A percentile compares a stretch with the other conserved stretches of the same genome.
Evolutionary conservation across 2,329 filamentous ascomycete species (phyloP).

Genomic region (Claviceps spartinae): DNA sequence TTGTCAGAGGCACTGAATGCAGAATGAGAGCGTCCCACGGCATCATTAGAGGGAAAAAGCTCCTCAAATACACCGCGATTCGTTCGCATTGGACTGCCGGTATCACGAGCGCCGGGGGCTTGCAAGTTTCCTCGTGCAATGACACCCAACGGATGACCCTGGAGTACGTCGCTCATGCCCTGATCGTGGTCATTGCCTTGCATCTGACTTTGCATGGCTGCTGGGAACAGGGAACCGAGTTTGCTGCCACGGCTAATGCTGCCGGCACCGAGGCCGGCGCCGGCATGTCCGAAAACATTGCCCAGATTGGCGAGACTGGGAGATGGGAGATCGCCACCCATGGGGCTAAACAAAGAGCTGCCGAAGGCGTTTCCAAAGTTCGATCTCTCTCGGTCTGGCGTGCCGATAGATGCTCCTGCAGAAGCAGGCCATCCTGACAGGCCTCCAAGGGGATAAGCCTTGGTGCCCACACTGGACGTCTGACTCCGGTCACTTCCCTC

Average conservation of each 20-base stretch:
- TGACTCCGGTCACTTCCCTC: conserved; percentile 82
- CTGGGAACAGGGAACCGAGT: conserved; percentile 74
- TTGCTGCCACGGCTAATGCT: conserved; percentile 67
- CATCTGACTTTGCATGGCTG: conserved; percentile 85
- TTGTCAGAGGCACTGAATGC: conserved; percentile 26
- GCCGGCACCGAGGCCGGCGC: conserved; percentile 42
- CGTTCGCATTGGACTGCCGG: conserved; percentile 44
- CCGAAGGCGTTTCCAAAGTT: conserved; percentile 52
- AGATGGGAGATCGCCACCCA: conserved; percentile 68
- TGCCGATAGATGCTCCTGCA: conserved; percentile 43
- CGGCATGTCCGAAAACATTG: conserved; percentile 53
- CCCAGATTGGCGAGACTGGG: conserved; percentile 55
- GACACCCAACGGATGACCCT: conserved; percentile 48
- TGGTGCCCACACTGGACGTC: conserved; percentile 75
- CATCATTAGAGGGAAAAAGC: conserved; percentile 29
- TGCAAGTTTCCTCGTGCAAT: conserved; percentile 51
- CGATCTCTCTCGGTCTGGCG: conserved; percentile 51
- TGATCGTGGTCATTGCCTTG: conserved; percentile 56
- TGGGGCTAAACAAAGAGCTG: conserved; percentile 64
- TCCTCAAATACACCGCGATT: conserved; percentile 44
- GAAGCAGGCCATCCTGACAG: conserved; percentile 50
- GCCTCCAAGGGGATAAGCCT: conserved; percentile 54
- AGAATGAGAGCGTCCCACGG: conserved; percentile 17
- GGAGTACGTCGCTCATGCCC: conserved; percentile 39
- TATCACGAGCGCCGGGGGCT: conserved; percentile 35